Conservation (phyloP, 345 rosid species). For the Brassica juncea region DNA sequence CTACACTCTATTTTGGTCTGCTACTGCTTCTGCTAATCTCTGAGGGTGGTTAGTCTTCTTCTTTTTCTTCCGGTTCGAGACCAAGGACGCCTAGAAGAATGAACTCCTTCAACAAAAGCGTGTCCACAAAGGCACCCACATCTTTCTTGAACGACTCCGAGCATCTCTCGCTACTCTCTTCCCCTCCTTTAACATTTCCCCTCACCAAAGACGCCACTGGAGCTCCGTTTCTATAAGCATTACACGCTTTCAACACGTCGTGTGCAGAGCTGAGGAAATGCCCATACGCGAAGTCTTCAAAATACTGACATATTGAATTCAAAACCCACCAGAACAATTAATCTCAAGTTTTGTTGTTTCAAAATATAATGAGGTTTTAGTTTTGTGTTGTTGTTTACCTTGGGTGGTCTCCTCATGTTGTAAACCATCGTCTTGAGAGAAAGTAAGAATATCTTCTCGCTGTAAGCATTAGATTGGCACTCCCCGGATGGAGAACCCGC, state of each 20-base stretch:
- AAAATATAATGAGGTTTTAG: not conserved
- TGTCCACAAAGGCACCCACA: constrained; percentile 43
- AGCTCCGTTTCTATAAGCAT: constrained; percentile 73
- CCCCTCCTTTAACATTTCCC: constrained; percentile 59
- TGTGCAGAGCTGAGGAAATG: constrained; percentile 66
- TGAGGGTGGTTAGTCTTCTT: constrained; percentile 12
- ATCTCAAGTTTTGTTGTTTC: not conserved
- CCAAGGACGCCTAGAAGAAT: constrained; percentile 48
- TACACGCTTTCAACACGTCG: constrained; percentile 70
- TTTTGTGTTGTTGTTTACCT: constrained; percentile 47
- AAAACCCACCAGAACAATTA: not conserved
- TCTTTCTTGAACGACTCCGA: constrained; percentile 45
- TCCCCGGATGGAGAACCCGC: constrained; percentile 42
- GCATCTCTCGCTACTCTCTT: constrained; percentile 49
- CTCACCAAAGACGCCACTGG: constrained; percentile 59
- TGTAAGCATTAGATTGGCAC: constrained; percentile 52
- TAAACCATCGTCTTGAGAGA: constrained; percentile 75
- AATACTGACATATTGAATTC: constrained; percentile 49
- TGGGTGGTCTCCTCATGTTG: constrained; percentile 75
- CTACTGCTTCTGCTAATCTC: constrained; percentile 15
- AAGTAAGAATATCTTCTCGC: constrained; percentile 60
- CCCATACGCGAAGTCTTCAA: constrained; percentile 69
- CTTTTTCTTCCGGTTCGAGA: constrained; percentile 31
- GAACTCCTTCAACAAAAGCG: constrained; percentile 53
- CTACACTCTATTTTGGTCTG: constrained; percentile 30